Evolutionary conservation across 305 asterid species (phyloP), one percentile per base, ranked within the genome.

Genomic region (Euphrasia arctica): DNA sequence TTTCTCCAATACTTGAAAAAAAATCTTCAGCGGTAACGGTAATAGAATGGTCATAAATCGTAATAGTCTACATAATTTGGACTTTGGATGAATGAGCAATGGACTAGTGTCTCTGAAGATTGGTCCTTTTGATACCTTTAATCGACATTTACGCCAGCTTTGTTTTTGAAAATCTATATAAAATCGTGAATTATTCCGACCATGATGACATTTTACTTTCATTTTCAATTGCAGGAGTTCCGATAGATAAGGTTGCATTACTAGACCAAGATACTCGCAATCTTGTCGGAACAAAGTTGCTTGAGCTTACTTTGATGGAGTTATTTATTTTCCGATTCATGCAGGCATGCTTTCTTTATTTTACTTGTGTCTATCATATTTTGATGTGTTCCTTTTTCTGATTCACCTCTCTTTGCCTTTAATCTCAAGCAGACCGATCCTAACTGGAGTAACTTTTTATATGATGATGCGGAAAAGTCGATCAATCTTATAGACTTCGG

Each of bases 401-500:
- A 71, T 65, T 58, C 62, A 58, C 52, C 12, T 76, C 58, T 69
- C 31, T 11, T 75, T 77, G 72, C 54, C 67, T 71, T 60, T 54
- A 9, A 47, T 70, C 67, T 70, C 62, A 71, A 71, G 86, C 98
- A 92, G 98, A 89, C 98, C 65, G 98, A 92, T 86, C 98, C 98
- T 22, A 92, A 92, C 69, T 92, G 97, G 97, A 87, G 97, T 54
- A 92, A 89, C 82, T 92, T 92, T 67, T 77, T 92, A 55, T 92
- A 87, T 62, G 88, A 92, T 31, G 87, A 79, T 57, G 69, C 74
- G 63, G 63, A 68, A 42, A 87, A 79, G 66, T 65, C 79, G 41
- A 81, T 92, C 76, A 92, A 92, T 66, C 98, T 92, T 72, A 87
- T 92, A 61, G 98, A 92, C 83, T 92, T 92, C 43, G 97, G 98